Evolutionary conservation across 176 grass and related monocot species (phyloP).

Genomic region (Alopecurus myosuroides): DNA sequence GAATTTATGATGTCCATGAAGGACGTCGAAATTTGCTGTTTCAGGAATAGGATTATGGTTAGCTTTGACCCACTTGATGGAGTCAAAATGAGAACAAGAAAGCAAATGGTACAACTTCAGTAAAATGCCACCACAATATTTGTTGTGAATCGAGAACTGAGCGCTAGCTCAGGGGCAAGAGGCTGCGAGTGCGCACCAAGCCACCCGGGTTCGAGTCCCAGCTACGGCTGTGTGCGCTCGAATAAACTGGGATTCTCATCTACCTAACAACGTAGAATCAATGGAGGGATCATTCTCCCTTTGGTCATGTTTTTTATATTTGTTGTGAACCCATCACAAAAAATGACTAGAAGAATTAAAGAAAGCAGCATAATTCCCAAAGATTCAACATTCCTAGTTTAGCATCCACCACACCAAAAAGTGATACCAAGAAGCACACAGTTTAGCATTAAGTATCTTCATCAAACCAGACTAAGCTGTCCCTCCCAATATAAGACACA

Average conservation of each 20-base stretch:
- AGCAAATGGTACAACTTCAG: neutral
- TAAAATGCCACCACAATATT: neutral
- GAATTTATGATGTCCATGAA: constrained; percentile 98
- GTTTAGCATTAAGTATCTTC: neutral
- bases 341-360: neutral
- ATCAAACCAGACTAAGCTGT: neutral
- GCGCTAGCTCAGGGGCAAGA: too few relatives aligned
- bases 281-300: too few relatives aligned
- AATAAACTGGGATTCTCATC: too few relatives aligned
- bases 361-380: neutral
- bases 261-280: too few relatives aligned
- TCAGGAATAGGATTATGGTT: constrained; percentile 16
- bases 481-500: neutral
- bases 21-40: constrained; percentile 69
- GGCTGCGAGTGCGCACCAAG: too few relatives aligned
- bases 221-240: too few relatives aligned
- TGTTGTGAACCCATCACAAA: neutral
- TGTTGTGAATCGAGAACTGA: neutral
- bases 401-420: neutral
- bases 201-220: too few relatives aligned
- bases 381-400: neutral
- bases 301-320: too few relatives aligned
- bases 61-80: constrained; percentile 15
- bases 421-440: neutral
- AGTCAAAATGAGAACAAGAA: neutral